A percentile compares a stretch with the other conserved stretches of the same genome.
These are phyloP conservation scores for Phyllosticta citribraziliensis DNA, from an alignment of 2,329 filamentous ascomycete species.

Conservation along the genomic window DNA sequence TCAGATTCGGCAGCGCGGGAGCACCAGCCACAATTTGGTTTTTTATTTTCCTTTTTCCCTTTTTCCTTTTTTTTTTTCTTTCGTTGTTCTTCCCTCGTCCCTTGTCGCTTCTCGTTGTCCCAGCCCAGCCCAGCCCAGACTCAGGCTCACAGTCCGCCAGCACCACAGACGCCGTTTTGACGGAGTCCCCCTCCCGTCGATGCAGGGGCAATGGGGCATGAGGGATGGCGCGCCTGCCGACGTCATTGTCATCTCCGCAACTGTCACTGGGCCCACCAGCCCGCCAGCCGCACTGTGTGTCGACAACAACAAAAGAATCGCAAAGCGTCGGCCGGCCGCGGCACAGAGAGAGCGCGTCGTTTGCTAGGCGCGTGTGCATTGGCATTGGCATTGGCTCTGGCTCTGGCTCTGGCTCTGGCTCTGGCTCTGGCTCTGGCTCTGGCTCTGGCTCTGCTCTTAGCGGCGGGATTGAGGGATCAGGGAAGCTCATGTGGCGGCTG, in stretches of 20 bases:
- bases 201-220: no score
- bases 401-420: no score
- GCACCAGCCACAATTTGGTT: background rate
- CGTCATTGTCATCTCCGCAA: background rate
- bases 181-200: background rate
- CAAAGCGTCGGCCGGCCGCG: no score
- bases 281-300: no score
- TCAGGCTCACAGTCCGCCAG: background rate
- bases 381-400: no score
- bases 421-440: no score
- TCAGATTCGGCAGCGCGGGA: background rate
- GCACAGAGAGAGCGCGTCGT: no score
- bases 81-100: no score
- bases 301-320: background rate
- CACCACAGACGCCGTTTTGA: background rate
- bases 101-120: no score
- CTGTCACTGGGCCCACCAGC: no score
- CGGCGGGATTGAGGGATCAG: background rate
- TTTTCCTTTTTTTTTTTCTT: background rate
- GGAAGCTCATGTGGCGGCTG: background rate
- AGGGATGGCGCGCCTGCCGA: background rate
- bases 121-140: background rate
- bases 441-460: background rate
- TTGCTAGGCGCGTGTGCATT: no score
- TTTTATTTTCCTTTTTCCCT: background rate